Evolutionary conservation across 306 rosid species (phyloP).

Genomic region (Glycine soja): DNA sequence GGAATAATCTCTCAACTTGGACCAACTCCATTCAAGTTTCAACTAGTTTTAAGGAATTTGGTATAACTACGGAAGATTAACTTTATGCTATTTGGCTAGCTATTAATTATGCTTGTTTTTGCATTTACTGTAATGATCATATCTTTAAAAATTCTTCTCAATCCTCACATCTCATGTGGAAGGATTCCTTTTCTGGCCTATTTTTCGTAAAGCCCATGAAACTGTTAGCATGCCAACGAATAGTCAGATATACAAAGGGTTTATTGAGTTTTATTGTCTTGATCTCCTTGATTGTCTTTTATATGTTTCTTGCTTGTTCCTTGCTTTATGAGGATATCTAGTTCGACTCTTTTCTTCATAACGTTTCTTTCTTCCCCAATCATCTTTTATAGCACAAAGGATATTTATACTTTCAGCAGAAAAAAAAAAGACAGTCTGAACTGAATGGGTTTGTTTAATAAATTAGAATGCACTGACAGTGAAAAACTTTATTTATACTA

Average conservation of each 20-base stretch:
- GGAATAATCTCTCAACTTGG: constrained; percentile 3
- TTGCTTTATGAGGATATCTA: constrained; percentile 23
- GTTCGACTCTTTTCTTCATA: not conserved
- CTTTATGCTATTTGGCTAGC: not conserved
- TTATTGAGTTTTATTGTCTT: constrained; percentile 14
- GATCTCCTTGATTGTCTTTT: constrained; percentile 12
- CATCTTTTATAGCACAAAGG: constrained; percentile 1
- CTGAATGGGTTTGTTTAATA: not conserved
- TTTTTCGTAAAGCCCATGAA: not conserved
- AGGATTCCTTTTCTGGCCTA: constrained; percentile 29
- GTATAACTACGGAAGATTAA: not conserved
- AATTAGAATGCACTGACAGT: not conserved
- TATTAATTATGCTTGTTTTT: constrained; percentile 2
- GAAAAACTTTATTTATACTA: not conserved
- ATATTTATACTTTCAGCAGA: not conserved
- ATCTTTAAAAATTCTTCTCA: not conserved
- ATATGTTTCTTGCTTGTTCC: not conserved
- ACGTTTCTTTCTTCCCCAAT: not conserved
- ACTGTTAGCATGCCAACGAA: constrained; percentile 2
- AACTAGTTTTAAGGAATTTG: not conserved
- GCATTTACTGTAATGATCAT: not conserved
- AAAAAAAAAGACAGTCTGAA: not conserved
- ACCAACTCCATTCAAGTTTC: not conserved
- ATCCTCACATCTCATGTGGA: not conserved
- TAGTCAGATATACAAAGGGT: not conserved